A percentile compares a stretch with the other conserved stretches of the same genome.
Conservation (phyloP, 2,329 filamentous ascomycete genomes). For the Fusarium coffeatum region DNA sequence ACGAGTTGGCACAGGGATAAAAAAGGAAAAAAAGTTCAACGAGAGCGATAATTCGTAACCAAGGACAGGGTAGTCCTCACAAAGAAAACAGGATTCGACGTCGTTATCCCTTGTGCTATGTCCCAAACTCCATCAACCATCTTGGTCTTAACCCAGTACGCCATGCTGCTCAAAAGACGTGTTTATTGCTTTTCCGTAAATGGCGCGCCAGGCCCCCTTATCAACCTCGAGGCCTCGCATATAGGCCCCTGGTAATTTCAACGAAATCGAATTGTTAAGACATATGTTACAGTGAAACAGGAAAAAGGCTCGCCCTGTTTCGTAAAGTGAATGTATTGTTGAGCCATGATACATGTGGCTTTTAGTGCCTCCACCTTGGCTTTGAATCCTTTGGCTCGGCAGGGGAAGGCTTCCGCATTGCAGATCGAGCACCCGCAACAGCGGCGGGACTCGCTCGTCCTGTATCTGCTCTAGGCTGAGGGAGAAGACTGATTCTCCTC, state of each 20-base stretch:
- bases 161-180: constrained; percentile 46
- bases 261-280: constrained; percentile 38
- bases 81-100: constrained; percentile 36
- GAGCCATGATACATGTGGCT: neutral
- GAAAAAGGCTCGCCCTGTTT: constrained; percentile 21
- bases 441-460: constrained; percentile 64
- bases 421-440: constrained; percentile 57
- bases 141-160: constrained; percentile 42
- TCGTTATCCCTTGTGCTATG: constrained; percentile 29
- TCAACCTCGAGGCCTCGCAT: constrained; percentile 10
- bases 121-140: constrained; percentile 42
- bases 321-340: constrained; percentile 28
- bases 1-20: constrained; percentile 25
- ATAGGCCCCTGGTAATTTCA: constrained; percentile 16
- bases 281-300: constrained; percentile 39
- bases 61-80: constrained; percentile 21
- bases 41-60: constrained; percentile 23
- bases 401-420: constrained; percentile 45
- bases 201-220: constrained; percentile 40
- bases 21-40: constrained; percentile 22
- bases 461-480: constrained; percentile 57
- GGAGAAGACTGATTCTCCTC: constrained; percentile 66
- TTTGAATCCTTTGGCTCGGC: constrained; percentile 56
- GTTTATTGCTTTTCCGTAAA: constrained; percentile 33
- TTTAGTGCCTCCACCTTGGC: constrained; percentile 62